Base-by-base conservation (phyloP, 257 asterid genomes). In the Solanum peruvianum region DNA sequence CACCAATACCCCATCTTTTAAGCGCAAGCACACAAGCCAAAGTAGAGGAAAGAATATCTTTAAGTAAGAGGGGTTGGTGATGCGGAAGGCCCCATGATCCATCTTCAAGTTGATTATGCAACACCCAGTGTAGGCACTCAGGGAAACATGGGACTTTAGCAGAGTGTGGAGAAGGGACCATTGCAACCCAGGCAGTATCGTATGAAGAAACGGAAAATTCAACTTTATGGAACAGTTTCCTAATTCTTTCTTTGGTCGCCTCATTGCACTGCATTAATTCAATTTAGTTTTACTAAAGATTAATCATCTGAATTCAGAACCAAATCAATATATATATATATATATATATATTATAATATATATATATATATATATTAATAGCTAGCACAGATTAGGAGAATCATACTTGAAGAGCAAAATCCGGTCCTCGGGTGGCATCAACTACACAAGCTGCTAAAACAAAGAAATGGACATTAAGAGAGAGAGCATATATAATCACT, bases 121-220 rank as follows among this genome's bases (percentile, higher is more conserved):
- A 76, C 90, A 97, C 87, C 98, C 98, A 97, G 76, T 91, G 87
- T 11, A 97, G 82, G 88, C 96, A 94, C 82, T 88, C 89, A 39
- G 97, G 98, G 89, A 97, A 97, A 86, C 93, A 91, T 67, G 99
- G 98, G 29, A 87, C 89, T 62, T 88, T 15, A 4, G 93, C 76
- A 4, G 96, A 94, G 86, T 91, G 90, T 35, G 95, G 95, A 81
- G 98, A 93, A 87, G 99, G 99, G 84, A 97, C 98, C 99, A 97
- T 95, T 67, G 99, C 98, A 75, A 97, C 98, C 99, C 99, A 97
- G 33, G 99, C 99, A 18, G 99, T 95, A 89, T 97, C 99, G 73
- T 95, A 97, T 1, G 98, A 88, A 25, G 99, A 97, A 87, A 93
- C 84, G 49, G 98, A 95, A 87, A 93, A 67, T 52, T 93, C 93